phyloP scores from a whole-genome alignment of 306 rosid species.

The Dalbergia cultrata region DNA sequence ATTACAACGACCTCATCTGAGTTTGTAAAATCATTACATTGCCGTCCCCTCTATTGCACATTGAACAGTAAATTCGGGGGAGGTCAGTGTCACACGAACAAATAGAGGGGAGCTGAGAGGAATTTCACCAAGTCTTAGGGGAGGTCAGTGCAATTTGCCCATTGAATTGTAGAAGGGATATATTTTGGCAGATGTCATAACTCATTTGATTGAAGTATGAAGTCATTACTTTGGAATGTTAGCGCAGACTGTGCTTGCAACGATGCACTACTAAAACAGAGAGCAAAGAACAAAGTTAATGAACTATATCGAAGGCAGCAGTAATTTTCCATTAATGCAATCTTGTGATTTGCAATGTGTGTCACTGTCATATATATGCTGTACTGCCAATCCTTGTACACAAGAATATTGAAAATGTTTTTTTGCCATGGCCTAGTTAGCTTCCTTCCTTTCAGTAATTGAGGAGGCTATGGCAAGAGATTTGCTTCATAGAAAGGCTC shows the following conservation, averaged over 20 bases:
- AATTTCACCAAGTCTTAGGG: too few relatives aligned
- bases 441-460: conserved; percentile 13
- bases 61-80: too few relatives aligned
- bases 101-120: too few relatives aligned
- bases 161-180: conserved; percentile 10
- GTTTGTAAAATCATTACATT: too few relatives aligned
- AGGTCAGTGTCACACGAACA: too few relatives aligned
- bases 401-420: background rate
- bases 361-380: background rate
- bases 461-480: background rate
- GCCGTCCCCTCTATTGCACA: too few relatives aligned
- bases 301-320: background rate
- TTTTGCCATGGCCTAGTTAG: background rate
- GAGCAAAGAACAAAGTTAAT: conserved; percentile 3
- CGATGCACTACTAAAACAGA: background rate
- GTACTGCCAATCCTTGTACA: background rate
- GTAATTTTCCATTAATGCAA: conserved; percentile 26
- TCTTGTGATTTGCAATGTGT: background rate
- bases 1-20: too few relatives aligned
- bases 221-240: background rate
- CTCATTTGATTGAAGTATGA: conserved; percentile 1
- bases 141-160: background rate
- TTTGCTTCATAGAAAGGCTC: too few relatives aligned
- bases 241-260: conserved; percentile 12
- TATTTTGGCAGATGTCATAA: background rate